Conservation (phyloP, 1,284 basidiomycete genomes). For the Pseudozyma flocculosa region DNA sequence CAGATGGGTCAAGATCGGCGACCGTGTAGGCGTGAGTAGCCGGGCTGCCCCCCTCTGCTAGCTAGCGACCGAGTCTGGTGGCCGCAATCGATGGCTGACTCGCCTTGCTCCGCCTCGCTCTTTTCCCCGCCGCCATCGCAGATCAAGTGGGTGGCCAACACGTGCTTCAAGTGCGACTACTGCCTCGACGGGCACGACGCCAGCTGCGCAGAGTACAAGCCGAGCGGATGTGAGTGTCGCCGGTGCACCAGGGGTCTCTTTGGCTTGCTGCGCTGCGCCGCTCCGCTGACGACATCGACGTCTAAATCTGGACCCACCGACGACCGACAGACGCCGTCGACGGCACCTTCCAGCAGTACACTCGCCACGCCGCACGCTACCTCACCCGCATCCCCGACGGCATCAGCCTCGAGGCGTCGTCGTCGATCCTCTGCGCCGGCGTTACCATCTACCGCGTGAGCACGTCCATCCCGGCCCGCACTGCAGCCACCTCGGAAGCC, state of each 20-base stretch:
- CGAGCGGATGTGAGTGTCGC: conserved; percentile 58
- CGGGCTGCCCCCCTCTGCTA: too few species aligned
- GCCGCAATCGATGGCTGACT: too few species aligned
- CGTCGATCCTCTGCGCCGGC: conserved; percentile 76
- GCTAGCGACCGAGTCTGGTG: too few species aligned
- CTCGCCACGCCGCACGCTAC: conserved; percentile 67
- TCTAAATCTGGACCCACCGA: too few species aligned
- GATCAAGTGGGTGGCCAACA: conserved; percentile 68
- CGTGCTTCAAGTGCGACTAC: conserved; percentile 71
- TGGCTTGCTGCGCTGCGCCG: background rate
- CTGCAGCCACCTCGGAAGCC: too few species aligned
- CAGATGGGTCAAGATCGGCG: conserved; percentile 65
- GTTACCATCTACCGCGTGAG: conserved; percentile 78
- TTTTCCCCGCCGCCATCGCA: too few species aligned
- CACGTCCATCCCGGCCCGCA: too few species aligned
- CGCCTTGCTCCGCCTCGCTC: too few species aligned
- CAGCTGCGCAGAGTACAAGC: conserved; percentile 51
- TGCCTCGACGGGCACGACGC: conserved; percentile 74
- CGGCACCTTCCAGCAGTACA: conserved; percentile 75
- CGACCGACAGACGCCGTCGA: conserved; percentile 64
- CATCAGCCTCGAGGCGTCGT: conserved; percentile 70
- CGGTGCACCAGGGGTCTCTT: too few species aligned
- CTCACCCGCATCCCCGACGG: conserved; percentile 64
- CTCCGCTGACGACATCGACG: too few species aligned
- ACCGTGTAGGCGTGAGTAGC: conserved; percentile 67